phyloP scores from a whole-genome alignment of 371 early-diverging fungal species.

The Sporodiniella umbellata region DNA sequence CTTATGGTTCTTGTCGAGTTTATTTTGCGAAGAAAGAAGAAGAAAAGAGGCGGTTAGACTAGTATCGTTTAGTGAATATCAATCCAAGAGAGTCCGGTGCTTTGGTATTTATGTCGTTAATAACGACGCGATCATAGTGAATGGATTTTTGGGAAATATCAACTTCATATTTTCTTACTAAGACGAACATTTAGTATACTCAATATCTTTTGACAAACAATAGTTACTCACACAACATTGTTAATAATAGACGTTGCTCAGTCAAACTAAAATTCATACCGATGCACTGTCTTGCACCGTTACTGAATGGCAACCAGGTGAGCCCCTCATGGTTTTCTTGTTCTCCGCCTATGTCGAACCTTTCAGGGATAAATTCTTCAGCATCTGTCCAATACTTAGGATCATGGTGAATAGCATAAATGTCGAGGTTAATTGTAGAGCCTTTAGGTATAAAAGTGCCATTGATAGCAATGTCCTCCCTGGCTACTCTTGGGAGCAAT shows the following conservation, averaged over 20 bases:
- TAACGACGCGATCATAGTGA: not conserved
- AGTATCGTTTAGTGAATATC: constrained; percentile 2
- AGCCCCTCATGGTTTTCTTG: constrained; percentile 21
- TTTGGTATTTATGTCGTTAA: not conserved
- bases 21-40: too few relatives aligned
- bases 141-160: constrained; percentile 8
- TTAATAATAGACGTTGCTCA: constrained; percentile 52
- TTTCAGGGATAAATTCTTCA: constrained; percentile 46
- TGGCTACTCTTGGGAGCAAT: constrained; percentile 10
- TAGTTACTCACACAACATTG: constrained; percentile 40
- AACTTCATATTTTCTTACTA: constrained; percentile 6
- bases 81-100: constrained; percentile 1
- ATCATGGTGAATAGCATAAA: constrained; percentile 20
- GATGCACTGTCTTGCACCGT: constrained; percentile 53
- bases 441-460: constrained; percentile 12
- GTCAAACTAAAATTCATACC: constrained; percentile 58
- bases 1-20: too few relatives aligned
- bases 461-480: constrained; percentile 5
- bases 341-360: constrained; percentile 40
- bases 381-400: constrained; percentile 38
- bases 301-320: constrained; percentile 51
- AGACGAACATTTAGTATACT: not conserved
- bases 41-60: not conserved
- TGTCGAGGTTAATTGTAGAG: constrained; percentile 9
- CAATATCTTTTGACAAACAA: not conserved